These are phyloP conservation scores for Neurospora tetrasperma DNA, from an alignment of 495 filamentous ascomycete genomes.

Conservation along the genomic window DNA sequence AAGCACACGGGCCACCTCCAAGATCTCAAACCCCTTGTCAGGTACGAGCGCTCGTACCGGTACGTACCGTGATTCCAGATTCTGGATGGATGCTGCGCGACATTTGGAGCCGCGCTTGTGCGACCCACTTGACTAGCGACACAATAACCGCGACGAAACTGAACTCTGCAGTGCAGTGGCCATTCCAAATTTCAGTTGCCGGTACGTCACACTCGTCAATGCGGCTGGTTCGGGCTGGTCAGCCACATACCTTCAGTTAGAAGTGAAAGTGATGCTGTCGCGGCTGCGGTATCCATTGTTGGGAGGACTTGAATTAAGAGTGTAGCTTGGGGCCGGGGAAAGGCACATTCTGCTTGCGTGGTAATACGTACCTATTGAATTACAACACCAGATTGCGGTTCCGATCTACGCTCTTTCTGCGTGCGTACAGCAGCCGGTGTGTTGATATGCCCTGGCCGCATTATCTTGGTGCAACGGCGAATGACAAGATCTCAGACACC, in stretches of 20 bases:
- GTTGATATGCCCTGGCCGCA: neutral
- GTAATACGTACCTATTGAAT: neutral
- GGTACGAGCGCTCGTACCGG: neutral
- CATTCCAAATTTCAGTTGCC: neutral
- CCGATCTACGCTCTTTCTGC: neutral
- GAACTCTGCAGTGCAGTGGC: neutral
- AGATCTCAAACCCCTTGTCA: neutral
- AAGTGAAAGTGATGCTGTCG: neutral
- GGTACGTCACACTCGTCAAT: neutral
- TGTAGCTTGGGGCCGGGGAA: neutral
- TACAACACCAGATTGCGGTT: neutral
- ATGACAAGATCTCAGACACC: neutral
- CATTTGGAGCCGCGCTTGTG: conserved; percentile 7
- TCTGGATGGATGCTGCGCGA: conserved; percentile 6
- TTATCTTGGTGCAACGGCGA: neutral
- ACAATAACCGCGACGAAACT: conserved; percentile 10
- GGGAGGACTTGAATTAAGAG: neutral
- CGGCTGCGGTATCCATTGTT: neutral
- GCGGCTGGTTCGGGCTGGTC: neutral
- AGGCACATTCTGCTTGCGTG: neutral
- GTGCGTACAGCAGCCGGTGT: neutral
- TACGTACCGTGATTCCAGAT: neutral
- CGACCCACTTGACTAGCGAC: conserved; percentile 3
- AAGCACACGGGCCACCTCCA: neutral
- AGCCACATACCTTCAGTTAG: neutral